These are phyloP conservation scores for Emydomyces testavorans DNA, from an alignment of 2,329 filamentous ascomycete genomes.

Conservation along the genomic window DNA sequence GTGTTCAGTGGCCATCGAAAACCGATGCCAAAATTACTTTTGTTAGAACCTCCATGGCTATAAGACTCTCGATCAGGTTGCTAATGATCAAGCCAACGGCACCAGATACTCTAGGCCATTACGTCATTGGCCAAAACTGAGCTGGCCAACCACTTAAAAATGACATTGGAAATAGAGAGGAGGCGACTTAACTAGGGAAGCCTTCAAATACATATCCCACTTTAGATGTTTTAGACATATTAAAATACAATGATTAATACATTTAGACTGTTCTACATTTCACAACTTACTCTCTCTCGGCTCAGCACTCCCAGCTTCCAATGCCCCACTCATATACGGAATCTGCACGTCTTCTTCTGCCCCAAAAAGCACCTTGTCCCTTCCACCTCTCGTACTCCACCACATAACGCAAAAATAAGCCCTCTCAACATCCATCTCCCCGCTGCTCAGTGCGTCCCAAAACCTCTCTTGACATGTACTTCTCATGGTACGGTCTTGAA, in stretches of 20 bases:
- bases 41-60: too few species aligned
- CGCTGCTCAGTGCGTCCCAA: conserved; percentile 66
- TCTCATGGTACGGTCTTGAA: conserved; percentile 52
- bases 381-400: conserved; percentile 62
- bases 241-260: not conserved
- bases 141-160: too few species aligned
- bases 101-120: too few species aligned
- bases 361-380: conserved; percentile 45
- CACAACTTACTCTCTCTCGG: conserved; percentile 38
- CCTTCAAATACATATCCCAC: not conserved
- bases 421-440: conserved; percentile 81
- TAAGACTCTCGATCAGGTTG: too few species aligned
- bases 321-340: conserved; percentile 46
- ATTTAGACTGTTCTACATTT: conserved; percentile 11
- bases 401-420: conserved; percentile 68
- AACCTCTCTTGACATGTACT: conserved; percentile 58
- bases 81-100: too few species aligned
- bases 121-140: too few species aligned
- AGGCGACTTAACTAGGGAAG: not conserved
- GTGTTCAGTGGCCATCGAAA: too few species aligned
- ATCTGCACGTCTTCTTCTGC: conserved; percentile 25
- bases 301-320: conserved; percentile 27
- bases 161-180: not conserved
- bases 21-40: too few species aligned
- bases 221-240: not conserved